phyloP scores from a whole-genome alignment of 169 alveolate genomes.

The Plasmodium adleri region DNA sequence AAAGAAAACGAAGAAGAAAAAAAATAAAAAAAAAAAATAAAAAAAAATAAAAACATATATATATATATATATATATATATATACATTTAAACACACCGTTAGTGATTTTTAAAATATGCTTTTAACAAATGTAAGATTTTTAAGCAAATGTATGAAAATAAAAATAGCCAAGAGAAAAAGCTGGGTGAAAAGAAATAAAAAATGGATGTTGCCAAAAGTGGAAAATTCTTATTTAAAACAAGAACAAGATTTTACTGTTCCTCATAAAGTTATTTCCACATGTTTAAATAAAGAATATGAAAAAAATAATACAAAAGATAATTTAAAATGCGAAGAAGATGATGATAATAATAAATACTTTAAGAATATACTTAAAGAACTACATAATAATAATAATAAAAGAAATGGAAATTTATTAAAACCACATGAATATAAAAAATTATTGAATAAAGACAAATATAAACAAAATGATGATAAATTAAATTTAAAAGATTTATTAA shows the following conservation, averaged over 20 bases:
- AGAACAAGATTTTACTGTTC: constrained; percentile 67
- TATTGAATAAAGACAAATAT: constrained; percentile 19
- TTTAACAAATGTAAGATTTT: constrained; percentile 60
- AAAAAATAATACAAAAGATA: neutral
- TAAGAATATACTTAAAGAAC: neutral
- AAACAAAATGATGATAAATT: constrained; percentile 57
- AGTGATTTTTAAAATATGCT: constrained; percentile 20
- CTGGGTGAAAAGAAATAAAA: constrained; percentile 73
- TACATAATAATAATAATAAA: constrained; percentile 10
- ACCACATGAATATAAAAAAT: constrained; percentile 71
- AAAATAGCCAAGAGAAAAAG: constrained; percentile 54
- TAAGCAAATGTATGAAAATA: constrained; percentile 49
- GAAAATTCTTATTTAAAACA: constrained; percentile 74
- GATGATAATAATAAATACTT: neutral
- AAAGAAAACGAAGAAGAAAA: no score
- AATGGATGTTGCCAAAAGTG: constrained; percentile 72
- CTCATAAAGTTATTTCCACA: constrained; percentile 35
- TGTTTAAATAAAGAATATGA: constrained; percentile 1
- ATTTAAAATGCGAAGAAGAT: neutral
- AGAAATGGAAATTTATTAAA: constrained; percentile 9
- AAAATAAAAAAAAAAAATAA: no score
- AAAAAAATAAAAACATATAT: no score
- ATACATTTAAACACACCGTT: neutral
- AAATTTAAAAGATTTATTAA: constrained; percentile 26
- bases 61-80: neutral